Evolutionary conservation across 208 protist genomes (phyloP), one percentile per base, ranked within the genome.

Genomic region (Trypanosoma cruzi): DNA sequence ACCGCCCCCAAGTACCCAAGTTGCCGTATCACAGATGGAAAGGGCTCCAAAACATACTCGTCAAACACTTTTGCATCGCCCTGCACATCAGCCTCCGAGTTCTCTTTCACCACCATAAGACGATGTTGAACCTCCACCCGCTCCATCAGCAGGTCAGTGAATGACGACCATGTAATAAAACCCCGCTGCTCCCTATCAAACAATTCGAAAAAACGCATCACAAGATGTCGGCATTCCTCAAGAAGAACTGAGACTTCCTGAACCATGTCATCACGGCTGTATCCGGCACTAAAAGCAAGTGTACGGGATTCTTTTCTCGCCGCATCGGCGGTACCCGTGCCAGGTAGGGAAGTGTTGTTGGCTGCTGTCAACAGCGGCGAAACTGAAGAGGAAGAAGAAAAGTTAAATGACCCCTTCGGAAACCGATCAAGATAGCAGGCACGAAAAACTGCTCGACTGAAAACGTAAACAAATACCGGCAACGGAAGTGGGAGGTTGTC

Each of bases 381-480:
- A 6, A 32, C 11, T 49, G 20, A 26, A n/a, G 54, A 29, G 18
- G 64, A 42, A 0, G 22, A n/a, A 1, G 36, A 36, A 14, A 24
- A 26, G 2, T 42, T 34, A 68, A 90, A 91, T 59, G 86, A 48
- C 0, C 78, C 77, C 1, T 73, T 11, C 10, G 88, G 83, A 59
- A 91, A 94, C 49, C 77, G 20, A 26, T 58, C 42, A 28, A 82
- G 59, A 75, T 88, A 94, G 54, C 78, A 74, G 22, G 81, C 49
- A 16, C 71, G 71, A 62, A 94, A 94, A 24, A 91, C 70, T 22
- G 84, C 80, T 48, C 88, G 77, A 73, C 85, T 89, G 29, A 91
- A 65, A 3, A 94, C 71, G 54, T 94, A 90, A 1, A 94, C 88
- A 76, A 91, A 94, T n/a, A 73, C 73, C 2, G 88, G 88, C 20